Evolutionary conservation across 345 rosid genomes (phyloP), one percentile per base, ranked within the genome.

Genomic region (Microthlaspi erraticum): DNA sequence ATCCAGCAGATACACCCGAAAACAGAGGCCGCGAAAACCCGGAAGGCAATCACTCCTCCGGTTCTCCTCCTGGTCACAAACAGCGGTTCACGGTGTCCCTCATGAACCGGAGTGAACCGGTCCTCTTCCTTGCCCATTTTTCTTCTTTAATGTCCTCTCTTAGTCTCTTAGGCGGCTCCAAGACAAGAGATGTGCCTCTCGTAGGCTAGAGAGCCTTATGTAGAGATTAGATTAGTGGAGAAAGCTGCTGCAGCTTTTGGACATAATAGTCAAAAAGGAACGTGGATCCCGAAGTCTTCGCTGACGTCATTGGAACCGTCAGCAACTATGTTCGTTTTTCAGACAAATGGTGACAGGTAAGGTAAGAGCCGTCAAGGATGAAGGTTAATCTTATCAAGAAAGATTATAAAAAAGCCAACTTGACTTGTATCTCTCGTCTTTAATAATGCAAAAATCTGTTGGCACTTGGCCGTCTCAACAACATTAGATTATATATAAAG

Each of bases 1-100:
- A 81, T 71, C 63, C 49, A 67, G 16, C 74, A 70, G 23, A 83
- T 83, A 14, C 85, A 76, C 12, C 43, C 39, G 31, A 68, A 67
- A 38, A 85, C 50, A 5, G 87, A 62, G 13, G 60, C 51, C 1
- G 85, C 62, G 38, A 80, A 72, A 8, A 74, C 8, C 53, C 73
- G 80, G 50, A 60, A 78, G 8, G 70, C 72, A 52, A 69, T 46
- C 71, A 64, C 46, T 18, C 60, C 55, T 0, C 81, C 74, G 72
- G 68, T 76, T 29, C 32, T 54, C 45, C 14, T 75, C 58, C 37
- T 44, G 29, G 58, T 60, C 69, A 17, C 64, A n/a, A 68, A 75
- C 44, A 75, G 69, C 64, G 74, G 78, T 53, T 75, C 72, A 31
- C 17, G 10, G 11, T 46, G 18, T 17, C 34, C 72, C 7, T 37